Evolutionary conservation across 106 monocot species (phyloP).

Genomic region (Acorus gramineus): DNA sequence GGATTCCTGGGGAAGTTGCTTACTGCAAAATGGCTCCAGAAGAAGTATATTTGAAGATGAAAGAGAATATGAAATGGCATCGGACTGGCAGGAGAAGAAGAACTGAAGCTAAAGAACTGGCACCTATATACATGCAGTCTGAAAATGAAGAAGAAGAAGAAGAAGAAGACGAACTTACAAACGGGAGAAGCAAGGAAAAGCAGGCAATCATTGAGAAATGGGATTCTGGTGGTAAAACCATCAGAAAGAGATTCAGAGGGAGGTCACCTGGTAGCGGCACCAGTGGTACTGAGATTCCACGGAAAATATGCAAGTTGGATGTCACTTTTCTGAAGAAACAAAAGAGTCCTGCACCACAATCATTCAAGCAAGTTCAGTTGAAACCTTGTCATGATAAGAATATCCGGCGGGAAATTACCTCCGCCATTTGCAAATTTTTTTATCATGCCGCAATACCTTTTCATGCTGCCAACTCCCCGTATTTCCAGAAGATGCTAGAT

Average conservation of each 20-base stretch:
- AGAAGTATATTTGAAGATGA: constrained; percentile 51
- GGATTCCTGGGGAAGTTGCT: constrained; percentile 63
- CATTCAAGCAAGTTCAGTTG: constrained; percentile 14
- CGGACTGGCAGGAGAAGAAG: constrained; percentile 38
- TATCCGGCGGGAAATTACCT: constrained; percentile 26
- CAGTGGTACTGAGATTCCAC: constrained; percentile 11
- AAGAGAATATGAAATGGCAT: constrained; percentile 72
- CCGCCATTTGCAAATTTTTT: constrained; percentile 58
- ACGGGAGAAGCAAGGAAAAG: constrained; percentile 14
- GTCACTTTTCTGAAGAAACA: constrained; percentile 14
- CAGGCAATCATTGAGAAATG: constrained; percentile 12
- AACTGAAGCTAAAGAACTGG: constrained; percentile 25
- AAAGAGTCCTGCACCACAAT: constrained; percentile 1
- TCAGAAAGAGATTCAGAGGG: constrained; percentile 18
- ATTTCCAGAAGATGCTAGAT: constrained; percentile 53
- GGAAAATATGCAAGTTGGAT: constrained; percentile 14
- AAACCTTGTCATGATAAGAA: constrained; percentile 18
- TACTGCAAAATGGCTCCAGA: constrained; percentile 62
- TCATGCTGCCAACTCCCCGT: constrained; percentile 32
- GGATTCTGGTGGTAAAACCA: constrained; percentile 8
- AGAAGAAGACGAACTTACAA: constrained; percentile 12
- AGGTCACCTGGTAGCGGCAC: constrained; percentile 8
- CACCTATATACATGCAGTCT: constrained; percentile 18
- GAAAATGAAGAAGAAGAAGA: constrained; percentile 16
- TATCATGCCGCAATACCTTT: constrained; percentile 44